These are phyloP conservation scores for Penicillium verrucosum DNA, from an alignment of 2,329 filamentous ascomycete species.

Conservation along the genomic window DNA sequence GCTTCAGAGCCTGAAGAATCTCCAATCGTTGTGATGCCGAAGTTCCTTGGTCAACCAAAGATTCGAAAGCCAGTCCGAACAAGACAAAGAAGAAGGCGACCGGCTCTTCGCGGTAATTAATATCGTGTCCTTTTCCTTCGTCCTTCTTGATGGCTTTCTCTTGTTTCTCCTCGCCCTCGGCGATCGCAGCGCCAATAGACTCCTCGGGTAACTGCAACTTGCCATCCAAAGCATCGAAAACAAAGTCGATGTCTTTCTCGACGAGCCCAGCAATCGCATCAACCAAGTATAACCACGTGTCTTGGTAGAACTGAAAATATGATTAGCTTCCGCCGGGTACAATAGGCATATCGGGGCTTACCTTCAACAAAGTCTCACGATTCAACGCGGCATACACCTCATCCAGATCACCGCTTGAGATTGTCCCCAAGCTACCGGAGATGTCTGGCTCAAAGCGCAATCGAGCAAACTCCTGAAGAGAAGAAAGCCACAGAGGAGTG, in stretches of 20 bases:
- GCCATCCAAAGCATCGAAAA: constrained; percentile 93
- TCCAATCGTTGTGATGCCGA: constrained; percentile 77
- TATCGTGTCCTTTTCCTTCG: constrained; percentile 65
- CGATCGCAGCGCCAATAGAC: constrained; percentile 8
- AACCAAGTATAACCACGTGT: constrained; percentile 92
- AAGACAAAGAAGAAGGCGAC: constrained; percentile 99
- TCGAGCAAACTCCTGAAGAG: constrained; percentile 86
- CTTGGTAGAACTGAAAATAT: constrained; percentile 74
- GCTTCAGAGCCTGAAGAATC: constrained; percentile 86
- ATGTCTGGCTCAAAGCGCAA: constrained; percentile 96
- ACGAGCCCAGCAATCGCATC: constrained; percentile 97
- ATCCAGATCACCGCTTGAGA: constrained; percentile 81
- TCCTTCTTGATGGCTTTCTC: constrained; percentile 19
- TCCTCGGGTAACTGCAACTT: constrained; percentile 53
- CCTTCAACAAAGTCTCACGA: constrained; percentile 80
- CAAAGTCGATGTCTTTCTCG: constrained; percentile 95
- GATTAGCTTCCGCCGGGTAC: background rate
- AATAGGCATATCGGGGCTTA: constrained; percentile 24
- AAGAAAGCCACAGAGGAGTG: constrained; percentile 91
- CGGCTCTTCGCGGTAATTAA: constrained; percentile 97
- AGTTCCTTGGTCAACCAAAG: constrained; percentile 76
- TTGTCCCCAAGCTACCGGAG: constrained; percentile 80
- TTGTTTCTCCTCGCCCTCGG: constrained; percentile 21
- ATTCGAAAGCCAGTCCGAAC: constrained; percentile 94
- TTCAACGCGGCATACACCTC: constrained; percentile 94